Conservation (phyloP, 306 rosid species). For the Sindora glabra region DNA sequence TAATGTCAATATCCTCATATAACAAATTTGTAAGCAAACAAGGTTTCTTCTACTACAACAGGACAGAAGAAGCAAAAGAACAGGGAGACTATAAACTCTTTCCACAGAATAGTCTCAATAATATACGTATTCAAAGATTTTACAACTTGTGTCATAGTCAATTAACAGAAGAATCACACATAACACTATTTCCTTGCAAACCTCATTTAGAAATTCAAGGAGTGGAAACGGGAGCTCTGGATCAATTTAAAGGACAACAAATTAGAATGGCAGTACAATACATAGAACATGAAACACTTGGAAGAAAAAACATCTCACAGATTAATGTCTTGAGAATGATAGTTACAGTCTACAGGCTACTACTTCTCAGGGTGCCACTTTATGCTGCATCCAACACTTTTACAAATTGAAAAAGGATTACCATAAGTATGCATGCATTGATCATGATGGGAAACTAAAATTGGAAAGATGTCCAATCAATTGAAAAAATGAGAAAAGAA, state of each 20-base stretch:
- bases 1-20: too few species aligned
- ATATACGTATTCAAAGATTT: not conserved
- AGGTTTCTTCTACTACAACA: too few species aligned
- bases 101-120: not conserved
- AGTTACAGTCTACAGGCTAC: constrained; percentile 13
- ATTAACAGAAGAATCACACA: constrained; percentile 1
- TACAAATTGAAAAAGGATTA: constrained; percentile 9
- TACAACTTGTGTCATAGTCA: not conserved
- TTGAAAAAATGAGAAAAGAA: constrained; percentile 2
- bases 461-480: not conserved
- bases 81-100: not conserved
- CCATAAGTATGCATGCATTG: constrained; percentile 8
- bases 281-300: constrained; percentile 5
- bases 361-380: constrained; percentile 80
- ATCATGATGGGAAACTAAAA: not conserved
- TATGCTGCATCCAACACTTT: constrained; percentile 92
- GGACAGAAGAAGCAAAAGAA: constrained; percentile 3
- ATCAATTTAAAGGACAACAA: too few species aligned
- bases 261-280: not conserved
- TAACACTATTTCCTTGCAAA: constrained; percentile 17
- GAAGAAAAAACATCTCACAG: constrained; percentile 18
- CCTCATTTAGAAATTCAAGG: constrained; percentile 4
- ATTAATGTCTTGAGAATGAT: constrained; percentile 13
- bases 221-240: constrained; percentile 8
- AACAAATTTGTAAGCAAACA: too few species aligned